Base-by-base conservation (phyloP, 129 eudicot species). In the Artemisia annua region DNA sequence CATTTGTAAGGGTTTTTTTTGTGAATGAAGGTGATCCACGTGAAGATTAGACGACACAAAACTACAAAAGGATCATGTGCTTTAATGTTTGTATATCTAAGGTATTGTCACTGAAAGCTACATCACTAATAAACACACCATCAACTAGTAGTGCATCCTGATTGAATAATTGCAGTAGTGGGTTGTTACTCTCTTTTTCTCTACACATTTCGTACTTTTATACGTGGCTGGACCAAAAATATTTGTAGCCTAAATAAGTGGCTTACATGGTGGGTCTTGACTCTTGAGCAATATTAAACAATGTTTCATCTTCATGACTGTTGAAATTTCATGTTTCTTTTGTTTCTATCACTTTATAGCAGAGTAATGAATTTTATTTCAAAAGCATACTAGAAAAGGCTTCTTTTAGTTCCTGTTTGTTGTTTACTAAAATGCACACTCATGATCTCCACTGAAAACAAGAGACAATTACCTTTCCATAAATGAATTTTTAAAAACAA, bases 121-220 rank as follows among this genome's bases (percentile, higher is more conserved):
- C 22, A 50, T 67, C 72, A 67, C 28, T 59, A 51, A 51, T 69
- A 5, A 5, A 35, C 43, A 39, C 46, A 39, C 46, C 7, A 39
- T 39, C 7, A 39, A 39, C 46, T 39, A 39, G 10, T 39, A 39
- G 46, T 39, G 46, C 46, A 39, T 51, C 50, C n/a, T 52, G 50
- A 39, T 28, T 62, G 14, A 48, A 5, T 50, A 52, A 4, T 7
- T 49, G 14, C 46, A 63, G 22, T 7, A 63, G 69, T 63, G 69
- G 69, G 69, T 35, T 63, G 69, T 63, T 35, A 15, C 19, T 17
- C 44, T 39, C 52, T 13, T 63, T 63, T 63, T 32, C 14, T 30
- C 12, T 13, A n/a, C 50, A 69, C 43, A 54, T 28, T 30, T 70
- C 74, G n/a, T 52, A 51, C 74, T 52, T 70, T 35, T n/a, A 12